Evolutionary conservation across 352 stramenopile species (phyloP).

Genomic region (Pythium grandisporangium): DNA sequence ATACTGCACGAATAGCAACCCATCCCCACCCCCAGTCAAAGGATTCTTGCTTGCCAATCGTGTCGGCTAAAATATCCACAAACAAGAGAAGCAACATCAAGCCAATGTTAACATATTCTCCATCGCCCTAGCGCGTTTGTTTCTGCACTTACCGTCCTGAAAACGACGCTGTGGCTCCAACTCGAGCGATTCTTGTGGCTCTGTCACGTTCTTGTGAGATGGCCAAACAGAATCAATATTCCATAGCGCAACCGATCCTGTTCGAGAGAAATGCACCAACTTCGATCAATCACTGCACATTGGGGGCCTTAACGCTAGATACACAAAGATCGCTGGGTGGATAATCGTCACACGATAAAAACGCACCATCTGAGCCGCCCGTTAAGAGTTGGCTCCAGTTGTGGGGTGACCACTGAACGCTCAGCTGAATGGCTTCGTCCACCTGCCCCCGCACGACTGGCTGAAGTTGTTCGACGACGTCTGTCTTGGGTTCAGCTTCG

Average conservation of each 20-base stretch:
- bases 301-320: too few relatives aligned
- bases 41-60: constrained; percentile 68
- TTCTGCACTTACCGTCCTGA: constrained; percentile 66
- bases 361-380: constrained; percentile 62
- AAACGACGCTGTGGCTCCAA: constrained; percentile 70
- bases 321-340: too few relatives aligned
- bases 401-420: constrained; percentile 64
- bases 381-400: constrained; percentile 71
- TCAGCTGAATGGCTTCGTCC: constrained; percentile 47
- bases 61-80: constrained; percentile 41
- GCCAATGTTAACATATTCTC: too few relatives aligned
- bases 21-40: constrained; percentile 81
- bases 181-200: constrained; percentile 4
- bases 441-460: constrained; percentile 36
- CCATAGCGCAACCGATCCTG: constrained; percentile 73
- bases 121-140: too few relatives aligned
- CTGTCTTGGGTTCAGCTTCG: constrained; percentile 6
- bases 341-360: neutral
- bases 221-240: constrained; percentile 44
- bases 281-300: neutral
- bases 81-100: constrained; percentile 2
- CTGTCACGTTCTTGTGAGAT: neutral
- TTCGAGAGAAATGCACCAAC: neutral
- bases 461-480: constrained; percentile 30
- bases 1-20: constrained; percentile 68